A percentile compares a stretch with the other conserved stretches of the same genome.
Evolutionary conservation across 75 land plant genomes (phyloP).

Genomic region (Sequoia sempervirens): DNA sequence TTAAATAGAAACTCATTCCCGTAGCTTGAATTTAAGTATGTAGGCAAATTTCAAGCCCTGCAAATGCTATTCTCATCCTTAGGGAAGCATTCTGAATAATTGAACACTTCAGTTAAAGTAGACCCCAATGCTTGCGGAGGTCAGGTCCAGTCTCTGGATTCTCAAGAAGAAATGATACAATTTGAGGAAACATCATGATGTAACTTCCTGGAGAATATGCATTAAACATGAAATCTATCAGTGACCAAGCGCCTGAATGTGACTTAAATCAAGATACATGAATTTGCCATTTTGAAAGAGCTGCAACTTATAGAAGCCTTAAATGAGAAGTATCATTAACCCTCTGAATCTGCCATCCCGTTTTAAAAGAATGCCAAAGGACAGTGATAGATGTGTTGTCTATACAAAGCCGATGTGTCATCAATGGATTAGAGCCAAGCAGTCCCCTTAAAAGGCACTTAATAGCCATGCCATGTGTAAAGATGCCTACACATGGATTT

Average conservation of each 20-base stretch:
- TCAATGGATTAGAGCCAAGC: conserved; percentile 58
- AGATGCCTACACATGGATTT: conserved; percentile 41
- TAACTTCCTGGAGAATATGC: not conserved
- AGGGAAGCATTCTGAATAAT: not conserved
- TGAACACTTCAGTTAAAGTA: not conserved
- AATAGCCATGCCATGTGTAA: conserved; percentile 71
- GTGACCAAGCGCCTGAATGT: not conserved
- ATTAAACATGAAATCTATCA: not conserved
- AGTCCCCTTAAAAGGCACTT: conserved; percentile 72
- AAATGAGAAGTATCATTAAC: conserved; percentile 85
- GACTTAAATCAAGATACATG: not conserved
- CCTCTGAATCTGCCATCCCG: conserved; percentile 77
- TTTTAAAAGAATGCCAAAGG: conserved; percentile 52
- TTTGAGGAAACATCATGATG: not conserved
- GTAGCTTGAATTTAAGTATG: not conserved
- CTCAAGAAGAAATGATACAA: not conserved
- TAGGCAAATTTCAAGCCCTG: not conserved
- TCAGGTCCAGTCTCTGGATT: conserved; percentile 4
- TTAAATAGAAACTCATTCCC: not conserved
- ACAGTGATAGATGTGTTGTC: conserved; percentile 80
- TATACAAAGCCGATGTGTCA: conserved; percentile 56
- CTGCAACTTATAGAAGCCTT: conserved; percentile 46
- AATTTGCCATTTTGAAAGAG: not conserved
- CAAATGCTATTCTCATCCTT: not conserved
- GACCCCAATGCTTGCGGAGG: not conserved